Base-by-base conservation (phyloP, 495 filamentous ascomycete species). In the Hyaloscypha hepaticicola region DNA sequence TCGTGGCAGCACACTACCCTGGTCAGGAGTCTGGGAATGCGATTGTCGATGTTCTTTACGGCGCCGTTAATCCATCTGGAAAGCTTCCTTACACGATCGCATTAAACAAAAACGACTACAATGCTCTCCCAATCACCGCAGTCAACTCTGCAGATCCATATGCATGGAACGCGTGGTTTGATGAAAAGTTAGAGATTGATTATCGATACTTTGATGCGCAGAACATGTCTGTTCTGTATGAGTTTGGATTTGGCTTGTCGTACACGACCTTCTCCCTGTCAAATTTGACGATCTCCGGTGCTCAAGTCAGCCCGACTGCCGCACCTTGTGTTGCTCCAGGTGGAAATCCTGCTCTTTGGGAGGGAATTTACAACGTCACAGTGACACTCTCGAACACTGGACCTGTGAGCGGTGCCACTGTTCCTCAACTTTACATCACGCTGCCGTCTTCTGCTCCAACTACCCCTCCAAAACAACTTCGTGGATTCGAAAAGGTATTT, bases 21-120 rank as follows among this genome's bases (percentile, higher is more conserved):
- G 94, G 94, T 16, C 88, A 97, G 72, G 88, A 98, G 72, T 90
- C 87, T 34, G 94, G 94, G 34, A 92, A 94, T 76, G 84, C 89
- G n/a, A 84, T 98, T 64, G 84, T 85, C 33, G 93, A 97, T 71
- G 84, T 98, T 11, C 88, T 98, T n/a, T 98, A 95, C 74, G 94
- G 94, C 55, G 83, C 80, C 58, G 85, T 91, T 72, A 96, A 94
- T 75, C 93, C 94, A 8, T 85, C 88, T 33, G 94, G 86, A 27
- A 84, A 87, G 48, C 78, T 91, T n/a, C 88, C 89, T 0, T 92
- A 90, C 66, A 89, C 86, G 6, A 58, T 61, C 24, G 55, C 58
- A 80, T 66, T 93, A 91, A 73, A 82, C 87, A 2, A 91, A 91
- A 1, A 96, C 96, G 77, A 96, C 92, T 53, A 88, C 66, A 94